Evolutionary conservation across 352 stramenopile genomes (phyloP), one percentile per base, ranked within the genome.

Genomic region (Pythium brachiatum): DNA sequence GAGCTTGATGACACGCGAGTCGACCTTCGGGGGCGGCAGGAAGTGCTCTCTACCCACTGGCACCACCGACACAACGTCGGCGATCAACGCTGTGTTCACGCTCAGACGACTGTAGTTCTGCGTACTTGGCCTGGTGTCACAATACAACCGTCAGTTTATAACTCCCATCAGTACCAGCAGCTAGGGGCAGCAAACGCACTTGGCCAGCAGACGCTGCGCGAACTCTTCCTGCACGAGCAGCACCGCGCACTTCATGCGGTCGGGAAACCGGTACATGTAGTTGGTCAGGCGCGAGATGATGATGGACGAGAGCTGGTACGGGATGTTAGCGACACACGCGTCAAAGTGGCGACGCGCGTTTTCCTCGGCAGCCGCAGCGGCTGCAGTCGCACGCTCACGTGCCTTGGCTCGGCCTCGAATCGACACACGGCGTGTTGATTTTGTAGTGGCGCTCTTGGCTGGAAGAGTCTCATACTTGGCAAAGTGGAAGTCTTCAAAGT

Each of bases 151-250:
- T n/a, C n/a, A n/a, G n/a, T n/a, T n/a, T n/a, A 50, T 43, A 7
- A 64, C 2, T 25, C 23, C 38, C 27, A 54, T 50, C 34, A 38
- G 23, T 9, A 7, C 38, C 27, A 57, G 53, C 13, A 26, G 4
- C 18, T 34, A 21, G 4, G 2, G 16, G 2, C 23, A 32, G 3
- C 18, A 23, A n/a, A 66, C 72, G 36, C 56, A 88, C 78, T 73
- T 79, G n/a, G 87, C 83, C 27, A 94, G 60, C 6, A 96, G 67
- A 39, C 87, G 69, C 64, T 80, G 64, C 1, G 85, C 85, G 60
- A 96, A 96, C 56, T 96, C 87, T 41, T 94, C 86, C 51, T 96
- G 87, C 21, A 96, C 80, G 21, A 96, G 69, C 36, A 96, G 63
- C 62, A 96, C 82, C 0, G 79, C 78, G 54, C 75, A 88, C 53